These are phyloP conservation scores for Moniliella sp. DNA, from an alignment of 1,284 basidiomycete species.

Conservation along the genomic window DNA sequence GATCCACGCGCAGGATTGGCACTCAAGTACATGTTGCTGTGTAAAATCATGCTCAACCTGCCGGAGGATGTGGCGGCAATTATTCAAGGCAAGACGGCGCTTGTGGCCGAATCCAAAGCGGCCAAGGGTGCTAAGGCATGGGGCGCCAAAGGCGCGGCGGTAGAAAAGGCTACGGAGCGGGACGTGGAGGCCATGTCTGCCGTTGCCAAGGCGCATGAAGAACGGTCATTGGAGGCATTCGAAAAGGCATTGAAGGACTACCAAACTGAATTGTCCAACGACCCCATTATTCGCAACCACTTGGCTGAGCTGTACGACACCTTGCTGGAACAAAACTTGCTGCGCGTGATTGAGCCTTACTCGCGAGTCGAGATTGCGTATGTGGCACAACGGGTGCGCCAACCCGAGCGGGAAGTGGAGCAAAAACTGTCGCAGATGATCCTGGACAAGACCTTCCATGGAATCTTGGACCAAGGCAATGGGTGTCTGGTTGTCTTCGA, in stretches of 20 bases:
- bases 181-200: conserved; percentile 89
- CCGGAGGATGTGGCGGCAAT: conserved; percentile 76
- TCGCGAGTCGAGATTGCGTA: conserved; percentile 71
- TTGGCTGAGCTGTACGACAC: conserved; percentile 81
- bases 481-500: conserved; percentile 80
- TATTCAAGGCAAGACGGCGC: conserved; percentile 63
- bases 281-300: conserved; percentile 79
- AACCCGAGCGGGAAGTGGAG: conserved; percentile 76
- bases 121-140: no score
- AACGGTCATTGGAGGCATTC: conserved; percentile 67
- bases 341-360: conserved; percentile 86
- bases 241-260: conserved; percentile 69
- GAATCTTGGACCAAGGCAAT: conserved; percentile 79
- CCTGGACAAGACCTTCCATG: conserved; percentile 75
- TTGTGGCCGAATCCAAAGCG: no score
- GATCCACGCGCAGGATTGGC: conserved; percentile 50
- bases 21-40: conserved; percentile 89
- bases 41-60: conserved; percentile 89
- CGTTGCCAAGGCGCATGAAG: conserved; percentile 75
- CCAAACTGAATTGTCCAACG: conserved; percentile 70
- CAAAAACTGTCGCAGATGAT: conserved; percentile 94
- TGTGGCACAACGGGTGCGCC: conserved; percentile 68
- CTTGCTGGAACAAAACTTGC: conserved; percentile 74
- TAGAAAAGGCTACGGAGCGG: conserved; percentile 52
- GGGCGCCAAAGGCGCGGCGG: no score